phyloP scores from a whole-genome alignment of 2,329 filamentous ascomycete species.

The Incumbomyces delicatus region DNA sequence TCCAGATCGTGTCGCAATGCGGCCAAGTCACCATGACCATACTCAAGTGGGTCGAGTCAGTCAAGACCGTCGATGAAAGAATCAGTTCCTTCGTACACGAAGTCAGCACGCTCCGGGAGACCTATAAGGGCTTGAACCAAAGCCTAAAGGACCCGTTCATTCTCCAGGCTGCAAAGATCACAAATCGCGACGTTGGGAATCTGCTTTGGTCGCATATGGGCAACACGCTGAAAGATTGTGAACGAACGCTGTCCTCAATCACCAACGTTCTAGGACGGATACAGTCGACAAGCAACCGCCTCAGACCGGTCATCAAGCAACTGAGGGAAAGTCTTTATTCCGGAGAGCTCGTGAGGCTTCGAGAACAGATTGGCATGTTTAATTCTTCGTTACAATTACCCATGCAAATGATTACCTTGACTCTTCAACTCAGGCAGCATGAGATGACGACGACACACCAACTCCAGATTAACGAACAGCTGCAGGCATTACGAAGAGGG shows the following conservation, averaged over 20 bases:
- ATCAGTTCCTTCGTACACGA: constrained; percentile 16
- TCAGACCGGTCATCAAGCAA: constrained; percentile 12
- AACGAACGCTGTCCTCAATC: constrained; percentile 14
- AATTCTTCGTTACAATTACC: constrained; percentile 16
- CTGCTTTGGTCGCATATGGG: constrained; percentile 17
- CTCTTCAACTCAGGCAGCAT: constrained; percentile 18
- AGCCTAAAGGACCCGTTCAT: constrained; percentile 15
- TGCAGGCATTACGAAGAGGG: background rate
- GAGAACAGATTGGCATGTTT: constrained; percentile 18
- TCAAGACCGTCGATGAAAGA: constrained; percentile 16
- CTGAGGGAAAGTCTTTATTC: constrained; percentile 13
- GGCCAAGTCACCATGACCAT: constrained; percentile 15
- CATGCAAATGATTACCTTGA: constrained; percentile 20
- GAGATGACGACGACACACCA: constrained; percentile 14
- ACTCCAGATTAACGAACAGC: constrained; percentile 5
- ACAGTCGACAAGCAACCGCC: constrained; percentile 10
- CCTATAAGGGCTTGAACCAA: constrained; percentile 15
- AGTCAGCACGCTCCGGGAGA: constrained; percentile 12
- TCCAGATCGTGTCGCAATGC: constrained; percentile 16
- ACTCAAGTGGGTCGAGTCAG: constrained; percentile 16
- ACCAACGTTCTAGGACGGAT: constrained; percentile 16
- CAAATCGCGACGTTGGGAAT: constrained; percentile 16
- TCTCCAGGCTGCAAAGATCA: constrained; percentile 15
- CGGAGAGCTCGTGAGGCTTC: constrained; percentile 18
- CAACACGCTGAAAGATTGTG: constrained; percentile 15